These are phyloP conservation scores for Auriscalpium vulgare DNA, from an alignment of 768 basidiomycete species.

Conservation along the genomic window DNA sequence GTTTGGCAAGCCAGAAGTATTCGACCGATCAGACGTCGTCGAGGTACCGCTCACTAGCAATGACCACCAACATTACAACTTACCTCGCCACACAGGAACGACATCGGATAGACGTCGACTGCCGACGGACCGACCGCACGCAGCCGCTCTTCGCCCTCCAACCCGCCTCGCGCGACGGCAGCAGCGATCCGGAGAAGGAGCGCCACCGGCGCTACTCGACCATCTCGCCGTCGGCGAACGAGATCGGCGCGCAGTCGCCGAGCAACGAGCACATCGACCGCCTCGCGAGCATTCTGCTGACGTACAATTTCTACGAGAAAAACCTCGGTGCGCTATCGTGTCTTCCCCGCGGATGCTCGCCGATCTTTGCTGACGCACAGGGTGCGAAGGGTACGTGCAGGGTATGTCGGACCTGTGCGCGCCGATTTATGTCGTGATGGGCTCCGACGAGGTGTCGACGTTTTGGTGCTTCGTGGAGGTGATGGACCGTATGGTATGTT, in stretches of 20 bases:
- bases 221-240: slow-evolving; percentile 65
- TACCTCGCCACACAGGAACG: slow-evolving; percentile 45
- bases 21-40: slow-evolving; percentile 67
- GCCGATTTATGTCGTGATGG: slow-evolving; percentile 88
- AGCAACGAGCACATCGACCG: slow-evolving; percentile 89
- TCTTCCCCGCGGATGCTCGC: neutral
- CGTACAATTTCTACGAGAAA: slow-evolving; percentile 86
- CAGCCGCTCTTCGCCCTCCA: slow-evolving; percentile 73
- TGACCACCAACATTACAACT: neutral
- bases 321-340: slow-evolving; percentile 58
- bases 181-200: slow-evolving; percentile 52
- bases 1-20: slow-evolving; percentile 78
- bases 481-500: slow-evolving; percentile 89
- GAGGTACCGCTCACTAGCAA: slow-evolving; percentile 50
- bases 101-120: slow-evolving; percentile 95
- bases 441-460: slow-evolving; percentile 79
- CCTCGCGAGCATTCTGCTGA: slow-evolving; percentile 79
- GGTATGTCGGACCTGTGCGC: slow-evolving; percentile 97
- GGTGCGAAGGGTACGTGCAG: slow-evolving; percentile 81
- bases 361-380: slow-evolving; percentile 14
- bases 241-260: slow-evolving; percentile 82
- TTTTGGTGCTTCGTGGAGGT: slow-evolving; percentile 96
- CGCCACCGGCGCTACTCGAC: slow-evolving; percentile 50
- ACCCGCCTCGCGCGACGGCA: slow-evolving; percentile 27
- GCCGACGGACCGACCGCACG: slow-evolving; percentile 90